Evolutionary conservation across 1,284 basidiomycete genomes (phyloP), one percentile per base, ranked within the genome.

Genomic region (Ceratobasidium theobromae): DNA sequence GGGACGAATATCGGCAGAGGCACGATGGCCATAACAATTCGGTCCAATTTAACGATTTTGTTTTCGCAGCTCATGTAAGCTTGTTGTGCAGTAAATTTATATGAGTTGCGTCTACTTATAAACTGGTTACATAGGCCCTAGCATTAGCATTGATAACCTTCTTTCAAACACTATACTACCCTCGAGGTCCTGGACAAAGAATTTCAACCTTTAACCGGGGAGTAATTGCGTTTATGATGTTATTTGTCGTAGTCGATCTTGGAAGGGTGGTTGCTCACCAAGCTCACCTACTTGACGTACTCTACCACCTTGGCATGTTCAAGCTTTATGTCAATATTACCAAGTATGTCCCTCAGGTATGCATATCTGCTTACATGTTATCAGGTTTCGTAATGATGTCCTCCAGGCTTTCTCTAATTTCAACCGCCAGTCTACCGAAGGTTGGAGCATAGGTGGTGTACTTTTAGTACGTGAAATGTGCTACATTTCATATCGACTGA

Each of bases 391-490:
- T 53, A 40, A 33, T 49, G 33, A 23, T 60, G 30, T 3, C 71
- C 9, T n/a, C n/a, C 71, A 77, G 68, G 74, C 76, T 14, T 68
- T 55, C 27, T 67, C 77, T 32, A 79, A 79, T 53, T 72, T 65
- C 23, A 48, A 68, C 16, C 70, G 78, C 1, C 73, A 75, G 66
- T 73, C 71, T 14, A 76, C 77, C 0, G 70, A 71, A 4, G 77
- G 78, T 1, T 79, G 77, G 72, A 72, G 70, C 11, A 76, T 79
- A 40, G 71, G 73, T 43, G 77, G 76, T 66, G 75, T 78, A 32
- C 32, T 77, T 2, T 70, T 78, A 14, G 70, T 70, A 21, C 43
- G 21, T 28, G 23, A n/a, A 53, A 41, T 9, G 33, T 11, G 3
- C 21, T 27, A 18, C 45, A 12, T 49, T 28, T 12, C 25, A 27